Base-by-base conservation (phyloP, 2,329 filamentous ascomycete species). In the Beauveria sp. region DNA sequence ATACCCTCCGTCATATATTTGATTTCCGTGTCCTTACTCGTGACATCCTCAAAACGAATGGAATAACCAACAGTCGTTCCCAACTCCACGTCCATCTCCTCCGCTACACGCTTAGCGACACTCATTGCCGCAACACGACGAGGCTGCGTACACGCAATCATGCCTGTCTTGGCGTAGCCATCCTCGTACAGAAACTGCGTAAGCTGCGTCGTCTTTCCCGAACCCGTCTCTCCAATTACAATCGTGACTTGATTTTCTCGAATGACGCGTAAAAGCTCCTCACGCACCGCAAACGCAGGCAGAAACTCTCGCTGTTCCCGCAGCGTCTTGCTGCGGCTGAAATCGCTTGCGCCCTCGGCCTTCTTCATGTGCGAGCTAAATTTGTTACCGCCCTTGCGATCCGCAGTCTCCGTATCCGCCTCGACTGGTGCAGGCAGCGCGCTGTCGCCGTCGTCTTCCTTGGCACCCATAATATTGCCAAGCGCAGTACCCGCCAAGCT, bases 1-100 rank as follows among this genome's bases (percentile, higher is more conserved):
- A 99, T 91, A 78, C 95, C 95, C 70, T 99, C 96, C 0, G 95
- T 99, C 93, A 99, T 97, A 74, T 99, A 99, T 75, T 99, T 99
- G 77, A 99, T 98, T 63, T 88, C 81, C 0, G 95, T 99, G 62
- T 98, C 89, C 67, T 92, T 91, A 78, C 91, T 96, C 1, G 95
- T 99, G 74, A 93, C 97, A 72, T 99, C 96, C 72, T 99, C 95
- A 69, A 99, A 99, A 59, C 95, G 92, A 71, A 99, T 99, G 1
- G 95, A 92, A 73, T 99, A 99, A 34, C 95, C 95, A 43, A 99
- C 96, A 0, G 88, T 84, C 61, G 88, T 87, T 54, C 95, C 95
- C 10, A 99, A 79, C 61, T 88, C 88, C 50, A 96, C 92, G 67
- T 96, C 90, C 96, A 99, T 99, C 77, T 99, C 95, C 76, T 99